These are phyloP conservation scores for Ophiostoma fasciatum DNA, from an alignment of 2,329 filamentous ascomycete genomes.

Conservation along the genomic window DNA sequence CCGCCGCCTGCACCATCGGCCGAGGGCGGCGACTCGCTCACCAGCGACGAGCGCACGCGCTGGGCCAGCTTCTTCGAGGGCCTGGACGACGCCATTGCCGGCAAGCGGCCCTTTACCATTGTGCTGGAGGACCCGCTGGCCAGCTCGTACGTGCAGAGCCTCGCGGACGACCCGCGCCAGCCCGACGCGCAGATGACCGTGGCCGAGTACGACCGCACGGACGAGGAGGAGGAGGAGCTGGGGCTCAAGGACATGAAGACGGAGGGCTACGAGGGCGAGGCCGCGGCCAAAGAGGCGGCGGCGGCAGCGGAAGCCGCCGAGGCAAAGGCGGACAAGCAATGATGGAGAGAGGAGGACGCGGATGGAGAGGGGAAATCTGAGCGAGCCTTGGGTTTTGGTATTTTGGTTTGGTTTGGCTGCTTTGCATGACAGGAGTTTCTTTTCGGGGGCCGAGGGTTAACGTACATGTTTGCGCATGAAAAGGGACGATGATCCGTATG, in stretches of 20 bases:
- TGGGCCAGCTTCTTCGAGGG: conserved; percentile 74
- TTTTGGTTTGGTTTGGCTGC: too few species aligned
- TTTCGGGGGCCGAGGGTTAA: too few species aligned
- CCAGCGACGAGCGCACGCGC: conserved; percentile 44
- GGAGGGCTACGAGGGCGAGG: conserved; percentile 62
- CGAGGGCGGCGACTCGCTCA: conserved; percentile 77
- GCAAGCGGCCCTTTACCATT: conserved; percentile 66
- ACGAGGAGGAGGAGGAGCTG: conserved; percentile 86
- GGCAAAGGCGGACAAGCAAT: too few species aligned
- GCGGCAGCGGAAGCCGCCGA: neutral
- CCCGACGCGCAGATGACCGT: conserved; percentile 65
- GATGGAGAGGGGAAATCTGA: neutral
- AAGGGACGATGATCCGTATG: neutral
- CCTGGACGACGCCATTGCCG: conserved; percentile 64
- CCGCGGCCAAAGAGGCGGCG: conserved; percentile 9
- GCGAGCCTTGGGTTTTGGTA: too few species aligned
- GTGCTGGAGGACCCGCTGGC: conserved; percentile 79
- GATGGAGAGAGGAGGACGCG: neutral
- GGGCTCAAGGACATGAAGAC: conserved; percentile 87
- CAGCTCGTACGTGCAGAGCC: conserved; percentile 84
- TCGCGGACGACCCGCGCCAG: conserved; percentile 55
- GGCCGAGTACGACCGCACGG: conserved; percentile 74
- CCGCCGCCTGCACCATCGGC: too few species aligned
- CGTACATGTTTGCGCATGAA: too few species aligned
- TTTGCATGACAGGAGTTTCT: too few species aligned